phyloP scores from a whole-genome alignment of 305 asterid species.

The Solanum hybrid region DNA sequence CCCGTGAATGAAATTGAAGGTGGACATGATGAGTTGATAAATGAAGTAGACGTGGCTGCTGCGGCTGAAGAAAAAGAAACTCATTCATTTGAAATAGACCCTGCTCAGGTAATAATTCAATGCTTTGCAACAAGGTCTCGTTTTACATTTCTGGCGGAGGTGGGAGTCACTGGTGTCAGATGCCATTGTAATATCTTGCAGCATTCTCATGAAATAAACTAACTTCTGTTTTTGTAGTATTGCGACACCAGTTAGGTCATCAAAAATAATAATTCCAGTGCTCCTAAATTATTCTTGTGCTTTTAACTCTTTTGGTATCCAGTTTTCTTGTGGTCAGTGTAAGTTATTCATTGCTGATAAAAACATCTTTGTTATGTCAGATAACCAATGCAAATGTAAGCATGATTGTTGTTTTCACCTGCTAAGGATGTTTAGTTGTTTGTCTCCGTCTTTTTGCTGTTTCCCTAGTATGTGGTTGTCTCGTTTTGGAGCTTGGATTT shows the following conservation, averaged over 20 bases:
- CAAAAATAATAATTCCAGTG: background rate
- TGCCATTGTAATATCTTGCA: background rate
- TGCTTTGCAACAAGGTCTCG: background rate
- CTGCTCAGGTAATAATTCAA: constrained; percentile 53
- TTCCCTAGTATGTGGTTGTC: background rate
- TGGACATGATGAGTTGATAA: constrained; percentile 77
- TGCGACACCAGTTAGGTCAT: background rate
- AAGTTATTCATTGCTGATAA: background rate
- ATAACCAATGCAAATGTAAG: background rate
- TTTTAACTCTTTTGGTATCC: background rate
- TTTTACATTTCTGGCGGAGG: background rate
- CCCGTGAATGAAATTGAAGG: constrained; percentile 79
- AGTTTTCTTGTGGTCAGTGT: background rate
- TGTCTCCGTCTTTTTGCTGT: background rate
- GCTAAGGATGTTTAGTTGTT: background rate
- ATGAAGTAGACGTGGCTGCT: constrained; percentile 93
- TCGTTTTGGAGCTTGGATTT: background rate
- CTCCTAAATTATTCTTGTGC: background rate
- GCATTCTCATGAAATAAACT: background rate
- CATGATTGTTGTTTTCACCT: background rate
- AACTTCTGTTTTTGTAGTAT: background rate
- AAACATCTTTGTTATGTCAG: background rate
- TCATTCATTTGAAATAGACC: constrained; percentile 89
- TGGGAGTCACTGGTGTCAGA: background rate
- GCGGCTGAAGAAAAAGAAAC: constrained; percentile 97